Evolutionary conservation across 306 rosid species (phyloP), one percentile per base, ranked within the genome.

Genomic region (Acmispon strigosus): DNA sequence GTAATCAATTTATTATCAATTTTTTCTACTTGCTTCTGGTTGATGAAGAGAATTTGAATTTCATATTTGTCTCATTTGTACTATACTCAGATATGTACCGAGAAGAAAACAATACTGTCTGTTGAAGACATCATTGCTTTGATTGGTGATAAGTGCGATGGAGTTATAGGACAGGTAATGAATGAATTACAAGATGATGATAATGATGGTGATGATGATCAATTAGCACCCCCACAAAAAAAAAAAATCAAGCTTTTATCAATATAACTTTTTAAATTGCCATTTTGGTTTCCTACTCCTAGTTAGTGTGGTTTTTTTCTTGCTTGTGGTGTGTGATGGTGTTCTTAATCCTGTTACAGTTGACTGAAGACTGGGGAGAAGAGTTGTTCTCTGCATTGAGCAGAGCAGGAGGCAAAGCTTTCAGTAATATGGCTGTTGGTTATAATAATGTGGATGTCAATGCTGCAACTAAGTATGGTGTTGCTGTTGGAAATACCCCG

Each of bases 331-430:
- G 10, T 39, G 60, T 66, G 66, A 58, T 66, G 72, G 66, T 15
- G 29, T 62, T 62, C 8, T 37, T 75, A 27, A 22, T 62, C 4
- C 29, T 74, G 19, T 66, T 81, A 69, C 83, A 95, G 99, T 68
- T 95, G 90, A 95, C 99, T 6, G 99, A 95, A 76, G 99, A 95
- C 32, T 95, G 99, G 99, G 99, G 97, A 73, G 99, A 95, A 76
- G 85, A 78, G 76, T 89, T 95, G 90, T 95, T 95, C 69, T 86
- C 96, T 47, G 93, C 97, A 1, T 85, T 95, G 84, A 89, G 99
- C 82, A 87, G 66, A 82, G 99, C 99, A 0, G 99, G 99, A 75
- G 99, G 99, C 18, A 91, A 85, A 66, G 97, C 96, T 70, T 91
- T 95, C 78, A 91, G 99, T 75, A 95, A 95, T 75, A 95, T 95